Percentiles rank a stretch among this genome's conserved stretches.
phyloP scores from a whole-genome alignment of 73 alveolate species.

The Uronychia setigera region DNA sequence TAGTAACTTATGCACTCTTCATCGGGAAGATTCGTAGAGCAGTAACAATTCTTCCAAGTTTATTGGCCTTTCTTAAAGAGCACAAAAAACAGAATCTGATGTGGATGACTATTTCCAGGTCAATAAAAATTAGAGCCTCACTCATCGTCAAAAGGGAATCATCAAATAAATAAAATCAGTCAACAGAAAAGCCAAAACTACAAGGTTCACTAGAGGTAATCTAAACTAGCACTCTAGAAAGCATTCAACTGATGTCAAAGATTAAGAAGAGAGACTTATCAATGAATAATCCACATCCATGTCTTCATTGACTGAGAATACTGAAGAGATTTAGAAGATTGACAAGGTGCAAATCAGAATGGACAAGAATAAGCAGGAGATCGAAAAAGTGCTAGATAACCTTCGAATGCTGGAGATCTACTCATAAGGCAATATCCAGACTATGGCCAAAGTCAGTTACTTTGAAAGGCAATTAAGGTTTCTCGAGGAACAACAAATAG shows the following conservation, averaged over 20 bases:
- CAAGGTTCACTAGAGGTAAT: not conserved
- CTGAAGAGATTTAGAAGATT: not conserved
- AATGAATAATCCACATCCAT: not conserved
- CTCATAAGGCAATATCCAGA: too few species aligned
- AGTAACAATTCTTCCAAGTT: too few species aligned
- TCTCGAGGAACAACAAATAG: not conserved
- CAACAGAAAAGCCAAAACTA: not conserved
- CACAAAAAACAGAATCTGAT: too few species aligned
- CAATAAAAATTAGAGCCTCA: not conserved
- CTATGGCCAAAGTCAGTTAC: not conserved
- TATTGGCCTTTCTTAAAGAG: too few species aligned
- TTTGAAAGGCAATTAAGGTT: not conserved
- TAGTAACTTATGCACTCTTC: too few species aligned
- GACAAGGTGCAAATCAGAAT: not conserved
- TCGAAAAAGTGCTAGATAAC: not conserved
- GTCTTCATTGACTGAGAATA: not conserved
- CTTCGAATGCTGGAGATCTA: not conserved
- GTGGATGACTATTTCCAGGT: too few species aligned
- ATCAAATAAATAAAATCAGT: not conserved
- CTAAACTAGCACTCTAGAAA: not conserved
- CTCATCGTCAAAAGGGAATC: not conserved
- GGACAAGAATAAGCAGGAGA: not conserved
- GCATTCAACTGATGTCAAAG: not conserved
- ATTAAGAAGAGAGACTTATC: not conserved
- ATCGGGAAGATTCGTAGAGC: too few species aligned